phyloP scores from a whole-genome alignment of 257 asterid genomes.

The Hygrophila difformis region DNA sequence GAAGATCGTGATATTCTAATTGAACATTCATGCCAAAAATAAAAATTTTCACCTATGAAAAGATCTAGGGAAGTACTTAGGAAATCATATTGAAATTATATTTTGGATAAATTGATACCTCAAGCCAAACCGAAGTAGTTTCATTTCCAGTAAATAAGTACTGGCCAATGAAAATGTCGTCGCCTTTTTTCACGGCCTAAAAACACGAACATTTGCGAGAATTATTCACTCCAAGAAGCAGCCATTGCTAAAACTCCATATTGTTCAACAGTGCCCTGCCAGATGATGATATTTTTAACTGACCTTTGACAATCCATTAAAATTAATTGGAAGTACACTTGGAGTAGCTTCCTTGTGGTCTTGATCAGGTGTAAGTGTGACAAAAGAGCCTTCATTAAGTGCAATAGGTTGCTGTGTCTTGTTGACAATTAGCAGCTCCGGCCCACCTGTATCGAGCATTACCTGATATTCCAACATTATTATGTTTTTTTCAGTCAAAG shows the following conservation, averaged over 20 bases:
- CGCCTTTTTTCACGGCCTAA: constrained; percentile 44
- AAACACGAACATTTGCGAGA: no score
- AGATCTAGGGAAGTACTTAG: no score
- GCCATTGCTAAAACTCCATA: no score
- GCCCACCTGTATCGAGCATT: constrained; percentile 77
- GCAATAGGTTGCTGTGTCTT: constrained; percentile 41
- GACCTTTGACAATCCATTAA: constrained; percentile 54
- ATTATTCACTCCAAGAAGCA: no score
- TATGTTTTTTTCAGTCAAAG: background rate
- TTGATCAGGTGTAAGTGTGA: constrained; percentile 51
- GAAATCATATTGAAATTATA: background rate
- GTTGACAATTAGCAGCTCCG: constrained; percentile 67
- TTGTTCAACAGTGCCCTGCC: no score
- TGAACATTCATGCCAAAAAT: no score
- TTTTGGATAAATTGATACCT: constrained; percentile 24
- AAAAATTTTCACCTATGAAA: no score
- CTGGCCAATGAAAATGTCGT: constrained; percentile 53
- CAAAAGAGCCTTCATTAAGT: constrained; percentile 40
- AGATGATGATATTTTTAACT: no score
- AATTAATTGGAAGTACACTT: constrained; percentile 54
- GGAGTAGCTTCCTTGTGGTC: constrained; percentile 58
- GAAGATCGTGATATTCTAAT: no score
- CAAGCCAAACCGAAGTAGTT: constrained; percentile 57
- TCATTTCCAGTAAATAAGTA: constrained; percentile 60
- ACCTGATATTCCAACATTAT: constrained; percentile 27